These are phyloP conservation scores for Colletotrichum musae DNA, from an alignment of 2,329 filamentous ascomycete genomes.

Conservation along the genomic window DNA sequence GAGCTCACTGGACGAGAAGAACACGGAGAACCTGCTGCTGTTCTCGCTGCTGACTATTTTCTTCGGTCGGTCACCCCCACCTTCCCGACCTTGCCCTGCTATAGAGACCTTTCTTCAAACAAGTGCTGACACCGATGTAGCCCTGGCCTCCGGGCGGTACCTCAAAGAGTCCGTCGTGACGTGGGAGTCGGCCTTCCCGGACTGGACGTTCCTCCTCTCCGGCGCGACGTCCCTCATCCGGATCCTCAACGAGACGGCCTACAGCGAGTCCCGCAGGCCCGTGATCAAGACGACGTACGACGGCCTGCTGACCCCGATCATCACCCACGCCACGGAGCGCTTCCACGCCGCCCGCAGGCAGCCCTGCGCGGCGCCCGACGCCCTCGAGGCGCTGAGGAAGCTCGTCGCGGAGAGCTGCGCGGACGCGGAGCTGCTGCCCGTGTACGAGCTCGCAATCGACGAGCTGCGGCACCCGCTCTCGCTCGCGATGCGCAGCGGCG, in stretches of 20 bases:
- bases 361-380: conserved; percentile 10
- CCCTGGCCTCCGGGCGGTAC: conserved; percentile 48
- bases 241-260: conserved; percentile 38
- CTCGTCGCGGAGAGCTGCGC: conserved; percentile 37
- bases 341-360: conserved; percentile 41
- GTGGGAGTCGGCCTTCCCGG: conserved; percentile 47
- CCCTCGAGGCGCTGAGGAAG: conserved; percentile 41
- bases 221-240: conserved; percentile 47
- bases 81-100: not conserved
- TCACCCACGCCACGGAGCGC: conserved; percentile 44
- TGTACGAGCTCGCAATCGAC: conserved; percentile 41
- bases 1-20: conserved; percentile 38
- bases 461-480: conserved; percentile 39
- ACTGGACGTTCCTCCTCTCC: conserved; percentile 50
- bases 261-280: conserved; percentile 33
- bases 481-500: conserved; percentile 18
- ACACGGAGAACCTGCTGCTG: conserved; percentile 45
- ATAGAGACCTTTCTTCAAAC: not conserved
- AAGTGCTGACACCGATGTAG: conserved; percentile 1
- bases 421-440: conserved; percentile 39
- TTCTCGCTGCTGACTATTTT: conserved; percentile 53
- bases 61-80: conserved; percentile 44
- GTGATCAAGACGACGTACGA: conserved; percentile 39
- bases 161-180: conserved; percentile 48
- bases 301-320: conserved; percentile 38